Evolutionary conservation across 495 filamentous ascomycete genomes (phyloP).

Genomic region (Thozetella sp.): DNA sequence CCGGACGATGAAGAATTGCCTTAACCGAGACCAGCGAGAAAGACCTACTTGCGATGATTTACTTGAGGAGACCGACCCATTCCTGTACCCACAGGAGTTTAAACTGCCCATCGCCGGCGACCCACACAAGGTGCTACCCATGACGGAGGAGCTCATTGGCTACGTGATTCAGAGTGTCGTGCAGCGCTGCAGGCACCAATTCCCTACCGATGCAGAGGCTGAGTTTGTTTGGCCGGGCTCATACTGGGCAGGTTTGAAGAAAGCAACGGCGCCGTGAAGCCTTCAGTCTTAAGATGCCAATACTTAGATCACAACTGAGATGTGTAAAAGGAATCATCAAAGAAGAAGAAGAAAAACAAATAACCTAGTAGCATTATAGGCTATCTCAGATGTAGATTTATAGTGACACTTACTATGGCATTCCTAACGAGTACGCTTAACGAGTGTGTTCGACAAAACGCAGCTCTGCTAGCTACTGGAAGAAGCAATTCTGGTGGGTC

Average conservation of each 20-base stretch:
- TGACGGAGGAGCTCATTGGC: conserved; percentile 75
- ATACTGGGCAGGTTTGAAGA: conserved; percentile 57
- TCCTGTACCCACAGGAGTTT: conserved; percentile 74
- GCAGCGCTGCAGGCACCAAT: conserved; percentile 67
- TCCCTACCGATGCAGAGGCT: conserved; percentile 71
- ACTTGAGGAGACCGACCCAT: conserved; percentile 71
- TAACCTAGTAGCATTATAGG: too few relatives aligned
- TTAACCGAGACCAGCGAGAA: conserved; percentile 75
- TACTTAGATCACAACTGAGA: too few relatives aligned
- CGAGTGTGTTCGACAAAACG: too few relatives aligned
- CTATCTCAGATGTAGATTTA: too few relatives aligned
- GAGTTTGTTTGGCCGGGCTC: conserved; percentile 66
- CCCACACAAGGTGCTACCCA: conserved; percentile 62
- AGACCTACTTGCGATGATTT: conserved; percentile 80
- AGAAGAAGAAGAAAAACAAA: too few relatives aligned
- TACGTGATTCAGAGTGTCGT: conserved; percentile 78
- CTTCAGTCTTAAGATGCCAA: too few relatives aligned
- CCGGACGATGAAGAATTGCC: conserved; percentile 74
- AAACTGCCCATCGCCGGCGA: conserved; percentile 35
- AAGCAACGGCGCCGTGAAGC: conserved; percentile 27
- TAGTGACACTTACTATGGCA: too few relatives aligned
- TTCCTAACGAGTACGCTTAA: too few relatives aligned
- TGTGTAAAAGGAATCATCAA: too few relatives aligned
- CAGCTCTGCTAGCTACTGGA: too few relatives aligned
- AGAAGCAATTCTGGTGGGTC: too few relatives aligned